Evolutionary conservation across 768 basidiomycete genomes (phyloP).

Genomic region (Scleroderma bovista): DNA sequence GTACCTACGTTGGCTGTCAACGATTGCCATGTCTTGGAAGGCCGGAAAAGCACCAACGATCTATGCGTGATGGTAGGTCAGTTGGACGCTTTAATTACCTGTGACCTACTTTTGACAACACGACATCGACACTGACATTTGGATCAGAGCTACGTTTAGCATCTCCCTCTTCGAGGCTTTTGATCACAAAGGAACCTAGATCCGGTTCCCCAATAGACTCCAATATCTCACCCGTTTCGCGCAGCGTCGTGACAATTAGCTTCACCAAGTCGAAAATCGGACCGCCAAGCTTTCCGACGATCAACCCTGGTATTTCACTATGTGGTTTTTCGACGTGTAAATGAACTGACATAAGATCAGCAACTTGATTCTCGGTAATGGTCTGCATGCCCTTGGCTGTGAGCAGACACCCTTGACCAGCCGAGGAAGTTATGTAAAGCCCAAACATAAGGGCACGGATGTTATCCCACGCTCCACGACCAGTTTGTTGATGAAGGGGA

Average conservation of each 20-base stretch:
- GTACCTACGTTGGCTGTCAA: conserved; percentile 54
- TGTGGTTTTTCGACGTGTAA: conserved; percentile 70
- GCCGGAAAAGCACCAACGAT: conserved; percentile 73
- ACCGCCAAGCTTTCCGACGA: conserved; percentile 72
- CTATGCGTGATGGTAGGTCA: conserved; percentile 31
- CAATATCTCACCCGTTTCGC: conserved; percentile 68
- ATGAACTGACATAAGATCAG: conserved; percentile 66
- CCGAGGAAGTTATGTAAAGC: conserved; percentile 61
- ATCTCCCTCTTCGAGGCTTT: conserved; percentile 53
- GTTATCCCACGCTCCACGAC: conserved; percentile 80
- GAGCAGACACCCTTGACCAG: conserved; percentile 51
- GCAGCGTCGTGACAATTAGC: conserved; percentile 55
- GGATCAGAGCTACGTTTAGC: conserved; percentile 24
- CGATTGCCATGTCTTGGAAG: conserved; percentile 70
- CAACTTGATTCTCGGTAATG: conserved; percentile 52
- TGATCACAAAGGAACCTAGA: conserved; percentile 71
- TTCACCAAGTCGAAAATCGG: conserved; percentile 68
- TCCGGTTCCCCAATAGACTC: conserved; percentile 55
- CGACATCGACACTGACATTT: conserved; percentile 43
- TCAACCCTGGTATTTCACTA: conserved; percentile 60
- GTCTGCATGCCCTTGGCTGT: conserved; percentile 61
- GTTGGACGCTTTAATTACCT: not conserved
- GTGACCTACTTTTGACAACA: conserved; percentile 55
- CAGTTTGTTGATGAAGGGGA: conserved; percentile 64
- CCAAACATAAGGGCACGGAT: conserved; percentile 71